Percentiles rank a stretch among this genome's conserved stretches.
Conservation (phyloP, 2,329 filamentous ascomycete species). For the Lachnellula cervina region DNA sequence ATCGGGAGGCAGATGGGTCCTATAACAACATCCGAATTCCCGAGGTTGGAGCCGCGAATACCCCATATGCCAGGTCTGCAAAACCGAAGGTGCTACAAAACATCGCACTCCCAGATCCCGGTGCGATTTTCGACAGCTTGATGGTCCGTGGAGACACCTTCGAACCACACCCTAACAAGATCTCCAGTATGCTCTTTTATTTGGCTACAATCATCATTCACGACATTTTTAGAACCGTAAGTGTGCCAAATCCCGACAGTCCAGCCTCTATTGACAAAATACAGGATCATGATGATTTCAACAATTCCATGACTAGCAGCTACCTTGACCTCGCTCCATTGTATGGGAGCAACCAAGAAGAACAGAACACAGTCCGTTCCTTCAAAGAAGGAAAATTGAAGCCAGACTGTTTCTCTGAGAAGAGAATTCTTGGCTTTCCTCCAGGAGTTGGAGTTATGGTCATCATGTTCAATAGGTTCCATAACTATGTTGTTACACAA, state of each 20-base stretch:
- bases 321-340: constrained; percentile 71
- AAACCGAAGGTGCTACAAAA: constrained; percentile 56
- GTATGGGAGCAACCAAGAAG: constrained; percentile 59
- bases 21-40: constrained; percentile 66
- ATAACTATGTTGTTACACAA: constrained; percentile 79
- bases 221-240: constrained; percentile 57
- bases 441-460: constrained; percentile 67
- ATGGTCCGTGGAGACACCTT: constrained; percentile 50
- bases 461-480: constrained; percentile 69
- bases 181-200: constrained; percentile 72
- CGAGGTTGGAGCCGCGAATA: constrained; percentile 61
- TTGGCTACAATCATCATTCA: constrained; percentile 65
- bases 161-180: constrained; percentile 62
- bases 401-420: constrained; percentile 67
- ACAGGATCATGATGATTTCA: constrained; percentile 52
- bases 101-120: constrained; percentile 60
- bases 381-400: constrained; percentile 69
- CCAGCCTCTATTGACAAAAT: background rate
- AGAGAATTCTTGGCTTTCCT: constrained; percentile 64
- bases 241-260: background rate
- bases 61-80: constrained; percentile 61
- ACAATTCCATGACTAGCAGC: constrained; percentile 63
- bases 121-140: constrained; percentile 55
- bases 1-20: constrained; percentile 64
- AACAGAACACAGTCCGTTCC: constrained; percentile 49